These are phyloP conservation scores for Turritis glabra DNA, from an alignment of 345 rosid species.

Conservation along the genomic window DNA sequence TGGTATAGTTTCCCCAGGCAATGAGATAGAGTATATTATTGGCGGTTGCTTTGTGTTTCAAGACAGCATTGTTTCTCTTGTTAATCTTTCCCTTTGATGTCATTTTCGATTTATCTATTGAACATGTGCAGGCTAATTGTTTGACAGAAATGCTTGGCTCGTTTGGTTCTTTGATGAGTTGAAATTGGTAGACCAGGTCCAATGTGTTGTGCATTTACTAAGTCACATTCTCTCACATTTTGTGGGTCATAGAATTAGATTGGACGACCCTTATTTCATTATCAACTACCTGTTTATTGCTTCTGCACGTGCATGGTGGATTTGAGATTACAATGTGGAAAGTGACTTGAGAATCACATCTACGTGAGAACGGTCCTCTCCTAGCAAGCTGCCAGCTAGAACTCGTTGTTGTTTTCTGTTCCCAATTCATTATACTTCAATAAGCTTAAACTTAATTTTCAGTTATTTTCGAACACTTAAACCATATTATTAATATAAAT, in stretches of 20 bases:
- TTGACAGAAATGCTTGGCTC: slow-evolving; percentile 1
- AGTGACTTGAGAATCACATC: slow-evolving; percentile 42
- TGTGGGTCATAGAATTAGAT: slow-evolving; percentile 41
- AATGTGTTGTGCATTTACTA: slow-evolving; percentile 28
- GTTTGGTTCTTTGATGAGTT: slow-evolving; percentile 1
- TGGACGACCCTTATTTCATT: slow-evolving; percentile 38
- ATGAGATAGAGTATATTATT: no score
- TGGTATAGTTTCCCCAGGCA: no score
- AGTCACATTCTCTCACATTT: slow-evolving; percentile 37
- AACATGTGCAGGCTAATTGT: slow-evolving; percentile 19
- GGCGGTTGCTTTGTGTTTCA: not conserved
- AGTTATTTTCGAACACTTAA: slow-evolving; percentile 24
- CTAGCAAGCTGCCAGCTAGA: slow-evolving; percentile 40
- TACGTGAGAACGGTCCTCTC: slow-evolving; percentile 41
- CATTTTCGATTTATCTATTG: not conserved
- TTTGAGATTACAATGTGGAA: slow-evolving; percentile 41
- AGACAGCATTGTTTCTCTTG: not conserved
- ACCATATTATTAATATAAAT: slow-evolving; percentile 8
- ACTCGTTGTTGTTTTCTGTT: slow-evolving; percentile 34
- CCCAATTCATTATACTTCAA: slow-evolving; percentile 12
- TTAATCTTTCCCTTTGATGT: not conserved
- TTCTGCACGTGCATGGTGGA: slow-evolving; percentile 40
- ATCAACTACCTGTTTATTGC: slow-evolving; percentile 40
- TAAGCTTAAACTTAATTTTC: slow-evolving; percentile 11
- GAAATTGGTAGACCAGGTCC: slow-evolving; percentile 35